Base-by-base conservation (phyloP, 805 yeast species). In the Saccharomycopsis fibuligera region DNA sequence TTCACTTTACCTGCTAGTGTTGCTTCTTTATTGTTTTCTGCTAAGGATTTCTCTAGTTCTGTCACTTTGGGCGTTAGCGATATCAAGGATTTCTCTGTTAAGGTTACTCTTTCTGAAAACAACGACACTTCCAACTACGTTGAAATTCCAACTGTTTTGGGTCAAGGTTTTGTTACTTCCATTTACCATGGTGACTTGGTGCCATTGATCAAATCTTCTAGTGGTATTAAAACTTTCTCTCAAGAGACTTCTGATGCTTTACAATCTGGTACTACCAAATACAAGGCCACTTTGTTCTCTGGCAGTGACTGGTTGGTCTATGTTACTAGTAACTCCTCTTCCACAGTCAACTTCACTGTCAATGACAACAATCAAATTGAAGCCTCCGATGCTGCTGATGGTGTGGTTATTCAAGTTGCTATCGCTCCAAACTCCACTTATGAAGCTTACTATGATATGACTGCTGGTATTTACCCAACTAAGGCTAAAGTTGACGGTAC, bases 81-180 rank as follows among this genome's bases (percentile, higher is more conserved):
- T 19, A 50, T 50, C 38, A 53, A 41, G 3, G 52, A 50, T 30
- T 37, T 50, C 42, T 53, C 56, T 22, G 53, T 52, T 40, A 42
- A 40, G 24, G 53, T 52, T 12, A 35, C 23, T 12, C 16, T 51
- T 4, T 31, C 40, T 23, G 33, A 16, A 16, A 35, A 19, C 16
- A n/a, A 52, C 23, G 58, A 48, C 50, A 56, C 42, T 16, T 48
- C 58, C 14, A 78, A 77, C 41, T 69, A 66, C 30, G 60, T 81
- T 45, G 67, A 67, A 30, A 61, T 76, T 35, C 90, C 91, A 3
- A 59, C 85, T 47, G 85, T 83, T 4, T 90, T 84, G 63, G 97
- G 97, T 47, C 44, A 44, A 74, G 96, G 96, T 5, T 79, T 86
- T 54, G 77, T 86, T 14, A 83, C 96, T 29, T 86, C 81, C 24